phyloP scores from a whole-genome alignment of 148 eudicot species.

The Limonium bicolor region DNA sequence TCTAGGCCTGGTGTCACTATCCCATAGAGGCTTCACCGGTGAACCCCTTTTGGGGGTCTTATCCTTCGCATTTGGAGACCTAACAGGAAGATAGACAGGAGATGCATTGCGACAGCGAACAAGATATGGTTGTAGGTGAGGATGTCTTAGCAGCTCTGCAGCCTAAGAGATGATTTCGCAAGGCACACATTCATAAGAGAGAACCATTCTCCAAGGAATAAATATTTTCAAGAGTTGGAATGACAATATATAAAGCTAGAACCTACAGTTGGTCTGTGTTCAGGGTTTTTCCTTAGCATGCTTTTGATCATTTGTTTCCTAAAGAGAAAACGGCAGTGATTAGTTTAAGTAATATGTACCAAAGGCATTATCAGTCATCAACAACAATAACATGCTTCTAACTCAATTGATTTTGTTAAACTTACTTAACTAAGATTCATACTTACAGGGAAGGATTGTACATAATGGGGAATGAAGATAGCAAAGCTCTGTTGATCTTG shows the following conservation, averaged over 20 bases:
- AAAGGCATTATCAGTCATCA: too few species aligned
- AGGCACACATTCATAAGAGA: slow-evolving; percentile 6
- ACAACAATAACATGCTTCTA: too few species aligned
- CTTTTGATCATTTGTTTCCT: slow-evolving; percentile 91
- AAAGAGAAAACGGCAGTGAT: slow-evolving; percentile 7
- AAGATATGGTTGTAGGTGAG: slow-evolving; percentile 76
- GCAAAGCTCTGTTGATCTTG: slow-evolving; percentile 64
- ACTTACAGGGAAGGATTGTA: slow-evolving; percentile 85
- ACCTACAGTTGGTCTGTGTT: slow-evolving; percentile 91
- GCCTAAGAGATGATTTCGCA: too few species aligned
- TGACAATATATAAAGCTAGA: neutral
- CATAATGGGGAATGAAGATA: slow-evolving; percentile 70
- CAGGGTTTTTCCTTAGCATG: slow-evolving; percentile 94
- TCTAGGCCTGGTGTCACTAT: slow-evolving; percentile 17
- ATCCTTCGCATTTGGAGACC: slow-evolving; percentile 54
- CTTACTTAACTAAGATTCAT: neutral
- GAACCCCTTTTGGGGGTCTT: slow-evolving; percentile 37
- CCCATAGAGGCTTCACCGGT: slow-evolving; percentile 23
- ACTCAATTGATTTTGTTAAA: neutral
- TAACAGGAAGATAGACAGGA: slow-evolving; percentile 75
- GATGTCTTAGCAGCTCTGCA: slow-evolving; percentile 73
- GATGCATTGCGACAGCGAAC: slow-evolving; percentile 56
- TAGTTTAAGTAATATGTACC: too few species aligned
- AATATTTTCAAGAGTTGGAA: too few species aligned
- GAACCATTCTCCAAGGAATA: too few species aligned